phyloP scores from a whole-genome alignment of 2,329 filamentous ascomycete genomes.

The Fusarium scirpi region DNA sequence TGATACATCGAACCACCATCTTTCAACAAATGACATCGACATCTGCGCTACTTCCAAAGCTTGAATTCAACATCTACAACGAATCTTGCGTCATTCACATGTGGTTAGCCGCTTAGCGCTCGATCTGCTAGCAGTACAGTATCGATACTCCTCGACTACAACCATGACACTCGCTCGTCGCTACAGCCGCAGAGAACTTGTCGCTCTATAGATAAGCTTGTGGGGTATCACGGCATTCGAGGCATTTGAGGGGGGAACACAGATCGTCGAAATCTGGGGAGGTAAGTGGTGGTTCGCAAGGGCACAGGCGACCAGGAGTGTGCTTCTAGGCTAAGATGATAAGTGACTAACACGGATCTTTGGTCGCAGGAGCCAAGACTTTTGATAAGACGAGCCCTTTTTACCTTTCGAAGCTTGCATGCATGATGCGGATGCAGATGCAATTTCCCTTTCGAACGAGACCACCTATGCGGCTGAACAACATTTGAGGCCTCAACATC shows the following conservation, averaged over 20 bases:
- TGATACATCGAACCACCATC: neutral
- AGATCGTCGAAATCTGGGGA: neutral
- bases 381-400: neutral
- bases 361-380: conserved; percentile 1
- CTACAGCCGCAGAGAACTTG: neutral
- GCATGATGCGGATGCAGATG: conserved; percentile 6
- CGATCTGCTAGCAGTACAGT: neutral
- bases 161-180: neutral
- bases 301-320: neutral
- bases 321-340: conserved; percentile 1
- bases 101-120: neutral
- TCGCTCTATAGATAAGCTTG: neutral
- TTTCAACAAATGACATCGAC: neutral
- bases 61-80: neutral
- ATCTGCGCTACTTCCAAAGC: neutral
- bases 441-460: conserved; percentile 4
- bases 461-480: neutral
- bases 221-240: conserved; percentile 5
- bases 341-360: conserved; percentile 17
- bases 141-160: neutral
- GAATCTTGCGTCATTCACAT: neutral
- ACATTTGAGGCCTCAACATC: conserved; percentile 10
- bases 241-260: conserved; percentile 6
- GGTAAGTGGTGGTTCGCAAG: neutral
- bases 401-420: conserved; percentile 1